Evolutionary conservation across 2,329 filamentous ascomycete genomes (phyloP).

Genomic region (Colletotrichum zoysiae): DNA sequence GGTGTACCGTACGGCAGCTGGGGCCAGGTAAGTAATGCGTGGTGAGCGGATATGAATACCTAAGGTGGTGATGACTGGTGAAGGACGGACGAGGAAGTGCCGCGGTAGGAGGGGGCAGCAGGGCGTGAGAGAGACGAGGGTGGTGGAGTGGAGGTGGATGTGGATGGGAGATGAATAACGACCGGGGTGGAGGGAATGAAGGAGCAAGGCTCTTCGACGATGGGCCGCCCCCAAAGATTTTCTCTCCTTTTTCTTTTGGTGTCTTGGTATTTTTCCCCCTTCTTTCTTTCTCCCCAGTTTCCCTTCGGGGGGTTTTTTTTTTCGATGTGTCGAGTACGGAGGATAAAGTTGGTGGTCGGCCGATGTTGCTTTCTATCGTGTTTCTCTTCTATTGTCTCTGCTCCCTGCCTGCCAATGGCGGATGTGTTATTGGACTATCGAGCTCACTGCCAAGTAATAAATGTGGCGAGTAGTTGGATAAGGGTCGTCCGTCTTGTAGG

Average conservation of each 20-base stretch:
- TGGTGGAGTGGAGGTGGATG: slow-evolving; percentile 16
- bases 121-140: slow-evolving; percentile 22
- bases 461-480: slow-evolving; percentile 18
- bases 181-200: slow-evolving; percentile 22
- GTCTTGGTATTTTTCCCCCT: background rate
- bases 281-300: background rate
- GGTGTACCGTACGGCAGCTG: slow-evolving; percentile 37
- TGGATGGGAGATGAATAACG: slow-evolving; percentile 36
- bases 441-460: slow-evolving; percentile 16
- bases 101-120: slow-evolving; percentile 11
- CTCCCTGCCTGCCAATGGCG: slow-evolving; percentile 1
- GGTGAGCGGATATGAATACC: slow-evolving; percentile 16
- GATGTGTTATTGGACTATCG: slow-evolving; percentile 1
- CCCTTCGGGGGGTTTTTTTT: background rate
- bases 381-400: background rate
- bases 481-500: background rate
- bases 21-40: slow-evolving; percentile 32
- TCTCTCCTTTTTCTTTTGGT: background rate
- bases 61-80: slow-evolving; percentile 14
- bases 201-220: slow-evolving; percentile 8
- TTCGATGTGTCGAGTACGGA: background rate
- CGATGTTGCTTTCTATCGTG: background rate
- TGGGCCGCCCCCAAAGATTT: slow-evolving; percentile 9
- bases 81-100: background rate
- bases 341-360: background rate